phyloP scores from a whole-genome alignment of 176 grass and related monocot genomes.

The Oryza meyeriana region DNA sequence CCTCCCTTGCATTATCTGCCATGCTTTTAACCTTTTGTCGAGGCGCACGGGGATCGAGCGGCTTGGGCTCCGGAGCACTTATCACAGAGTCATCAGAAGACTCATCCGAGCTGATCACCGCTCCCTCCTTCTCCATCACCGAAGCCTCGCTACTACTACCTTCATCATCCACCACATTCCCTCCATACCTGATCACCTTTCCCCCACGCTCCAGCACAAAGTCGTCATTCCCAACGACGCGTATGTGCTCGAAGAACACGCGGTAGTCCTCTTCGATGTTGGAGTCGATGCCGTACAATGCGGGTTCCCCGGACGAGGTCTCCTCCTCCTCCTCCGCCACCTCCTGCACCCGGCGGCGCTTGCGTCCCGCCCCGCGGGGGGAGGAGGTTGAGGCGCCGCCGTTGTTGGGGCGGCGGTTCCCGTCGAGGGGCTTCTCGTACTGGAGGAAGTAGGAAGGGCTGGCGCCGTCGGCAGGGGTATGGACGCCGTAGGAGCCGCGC shows the following conservation, averaged over 20 bases:
- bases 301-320: neutral
- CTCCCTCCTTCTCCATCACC: neutral
- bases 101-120: too few species aligned
- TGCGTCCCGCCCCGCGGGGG: neutral
- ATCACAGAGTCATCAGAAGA: neutral
- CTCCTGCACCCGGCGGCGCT: neutral
- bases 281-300: neutral
- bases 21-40: too few species aligned
- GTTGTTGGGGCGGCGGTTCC: neutral
- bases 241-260: slow-evolving; percentile 44
- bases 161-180: neutral
- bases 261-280: slow-evolving; percentile 52
- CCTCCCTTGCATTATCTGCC: too few species aligned
- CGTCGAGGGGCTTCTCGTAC: slow-evolving; percentile 41
- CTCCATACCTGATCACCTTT: slow-evolving; percentile 18
- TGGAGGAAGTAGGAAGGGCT: slow-evolving; percentile 14
- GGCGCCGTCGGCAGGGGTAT: slow-evolving; percentile 21
- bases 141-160: neutral
- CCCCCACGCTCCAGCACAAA: slow-evolving; percentile 34
- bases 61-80: neutral
- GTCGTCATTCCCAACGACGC: slow-evolving; percentile 24
- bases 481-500: slow-evolving; percentile 43
- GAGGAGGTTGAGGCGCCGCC: slow-evolving; percentile 39
- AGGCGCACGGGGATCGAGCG: too few species aligned
- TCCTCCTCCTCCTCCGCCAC: neutral